A percentile compares a stretch with the other conserved stretches of the same genome.
phyloP scores from a whole-genome alignment of 2,329 filamentous ascomycete species.

The Chaetomiaceae sp. region DNA sequence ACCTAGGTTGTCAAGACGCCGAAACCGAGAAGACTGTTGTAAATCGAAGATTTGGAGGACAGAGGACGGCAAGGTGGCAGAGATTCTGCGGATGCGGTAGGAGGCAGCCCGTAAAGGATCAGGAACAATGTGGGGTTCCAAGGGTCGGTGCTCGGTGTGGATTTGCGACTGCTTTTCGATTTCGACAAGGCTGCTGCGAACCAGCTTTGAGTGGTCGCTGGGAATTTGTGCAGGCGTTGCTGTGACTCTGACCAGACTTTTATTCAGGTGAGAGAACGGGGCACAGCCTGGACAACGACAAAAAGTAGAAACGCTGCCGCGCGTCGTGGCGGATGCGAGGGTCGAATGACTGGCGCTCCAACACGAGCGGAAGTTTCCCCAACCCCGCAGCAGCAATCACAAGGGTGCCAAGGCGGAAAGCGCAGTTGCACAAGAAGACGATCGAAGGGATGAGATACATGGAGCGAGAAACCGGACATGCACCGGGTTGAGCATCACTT shows the following conservation, averaged over 20 bases:
- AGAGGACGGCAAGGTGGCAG: background rate
- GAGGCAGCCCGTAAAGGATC: background rate
- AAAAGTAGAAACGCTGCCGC: background rate
- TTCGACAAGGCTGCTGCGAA: background rate
- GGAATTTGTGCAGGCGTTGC: no score
- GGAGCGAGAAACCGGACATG: no score
- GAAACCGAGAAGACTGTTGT: background rate
- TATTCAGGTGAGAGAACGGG: background rate
- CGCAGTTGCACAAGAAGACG: no score
- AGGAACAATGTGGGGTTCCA: background rate
- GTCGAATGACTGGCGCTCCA: background rate
- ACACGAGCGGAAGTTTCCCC: background rate
- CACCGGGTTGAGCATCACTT: no score
- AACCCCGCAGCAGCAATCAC: constrained; percentile 10
- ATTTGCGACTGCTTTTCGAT: background rate
- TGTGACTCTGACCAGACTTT: background rate
- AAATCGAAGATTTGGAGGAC: background rate
- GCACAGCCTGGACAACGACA: background rate
- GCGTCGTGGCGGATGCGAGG: constrained; percentile 11
- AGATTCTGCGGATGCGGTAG: background rate
- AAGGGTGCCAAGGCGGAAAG: background rate
- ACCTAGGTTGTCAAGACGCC: background rate
- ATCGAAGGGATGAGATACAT: no score
- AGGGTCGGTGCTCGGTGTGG: background rate
- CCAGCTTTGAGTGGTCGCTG: no score